phyloP scores from a whole-genome alignment of 2,329 filamentous ascomycete genomes.

The Lasiodiplodia hormozganensis region DNA sequence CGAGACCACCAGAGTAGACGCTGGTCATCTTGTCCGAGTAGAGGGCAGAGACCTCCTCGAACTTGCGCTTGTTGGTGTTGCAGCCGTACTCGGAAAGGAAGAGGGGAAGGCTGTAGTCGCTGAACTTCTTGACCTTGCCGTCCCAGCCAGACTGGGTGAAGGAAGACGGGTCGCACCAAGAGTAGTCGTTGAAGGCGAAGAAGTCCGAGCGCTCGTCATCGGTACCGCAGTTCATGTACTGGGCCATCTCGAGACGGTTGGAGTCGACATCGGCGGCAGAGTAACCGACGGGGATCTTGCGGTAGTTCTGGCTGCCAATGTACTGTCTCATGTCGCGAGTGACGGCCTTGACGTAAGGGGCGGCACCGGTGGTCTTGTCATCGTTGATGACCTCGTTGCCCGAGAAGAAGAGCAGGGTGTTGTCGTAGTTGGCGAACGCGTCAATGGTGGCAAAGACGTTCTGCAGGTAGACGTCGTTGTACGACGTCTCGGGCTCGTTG shows the following conservation, averaged over 20 bases:
- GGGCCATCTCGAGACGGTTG: conserved; percentile 85
- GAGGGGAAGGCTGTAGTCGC: conserved; percentile 54
- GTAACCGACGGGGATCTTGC: conserved; percentile 78
- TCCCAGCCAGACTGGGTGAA: conserved; percentile 80
- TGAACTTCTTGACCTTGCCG: conserved; percentile 46
- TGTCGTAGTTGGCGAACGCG: conserved; percentile 80
- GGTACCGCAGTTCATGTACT: conserved; percentile 92
- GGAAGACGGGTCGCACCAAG: conserved; percentile 67
- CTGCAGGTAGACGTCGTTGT: conserved; percentile 87
- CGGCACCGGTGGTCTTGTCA: conserved; percentile 65
- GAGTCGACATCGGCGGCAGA: conserved; percentile 83
- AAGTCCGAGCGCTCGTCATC: conserved; percentile 87
- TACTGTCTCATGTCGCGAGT: conserved; percentile 84
- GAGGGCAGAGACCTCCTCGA: conserved; percentile 78
- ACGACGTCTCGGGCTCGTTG: conserved; percentile 72
- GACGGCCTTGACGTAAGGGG: conserved; percentile 74
- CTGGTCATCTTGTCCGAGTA: conserved; percentile 83
- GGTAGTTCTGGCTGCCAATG: conserved; percentile 72
- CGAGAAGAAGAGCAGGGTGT: conserved; percentile 85
- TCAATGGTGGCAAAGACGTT: conserved; percentile 83
- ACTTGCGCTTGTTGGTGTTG: conserved; percentile 80
- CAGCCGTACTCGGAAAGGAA: conserved; percentile 98
- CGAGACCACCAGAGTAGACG: conserved; percentile 94
- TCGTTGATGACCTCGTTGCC: conserved; percentile 81
- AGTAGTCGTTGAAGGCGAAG: conserved; percentile 90